These are phyloP conservation scores for Lithohypha guttulata DNA, from an alignment of 2,329 filamentous ascomycete species.

Conservation along the genomic window DNA sequence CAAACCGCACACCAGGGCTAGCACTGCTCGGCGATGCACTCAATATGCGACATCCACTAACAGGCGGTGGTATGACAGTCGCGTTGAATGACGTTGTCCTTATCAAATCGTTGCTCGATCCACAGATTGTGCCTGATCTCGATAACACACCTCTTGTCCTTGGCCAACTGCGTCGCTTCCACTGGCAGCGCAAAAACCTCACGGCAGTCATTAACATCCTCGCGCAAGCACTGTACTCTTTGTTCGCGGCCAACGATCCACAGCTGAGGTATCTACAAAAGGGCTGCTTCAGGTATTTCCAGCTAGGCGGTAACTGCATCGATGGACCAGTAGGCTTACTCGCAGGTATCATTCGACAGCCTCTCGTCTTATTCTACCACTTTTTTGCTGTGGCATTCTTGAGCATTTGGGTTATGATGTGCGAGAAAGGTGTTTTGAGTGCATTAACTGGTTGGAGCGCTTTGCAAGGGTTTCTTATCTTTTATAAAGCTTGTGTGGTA, in stretches of 20 bases:
- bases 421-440: conserved; percentile 37
- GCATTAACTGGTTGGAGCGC: conserved; percentile 52
- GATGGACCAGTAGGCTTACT: conserved; percentile 73
- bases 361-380: conserved; percentile 71
- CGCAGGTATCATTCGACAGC: conserved; percentile 67
- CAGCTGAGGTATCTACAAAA: conserved; percentile 68
- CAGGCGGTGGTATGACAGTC: conserved; percentile 95
- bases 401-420: conserved; percentile 61
- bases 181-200: conserved; percentile 75
- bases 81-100: conserved; percentile 85
- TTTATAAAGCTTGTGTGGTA: conserved; percentile 70
- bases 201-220: conserved; percentile 92
- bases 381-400: conserved; percentile 92
- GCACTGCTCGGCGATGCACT: conserved; percentile 85
- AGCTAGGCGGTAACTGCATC: conserved; percentile 58
- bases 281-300: conserved; percentile 91
- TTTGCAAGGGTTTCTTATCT: conserved; percentile 55
- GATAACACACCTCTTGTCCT: conserved; percentile 56
- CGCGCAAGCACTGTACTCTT: conserved; percentile 81
- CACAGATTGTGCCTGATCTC: conserved; percentile 56
- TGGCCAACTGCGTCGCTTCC: conserved; percentile 61
- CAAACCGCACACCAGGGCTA: conserved; percentile 59
- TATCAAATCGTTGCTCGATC: conserved; percentile 62
- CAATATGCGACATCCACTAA: conserved; percentile 99
- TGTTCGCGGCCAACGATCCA: conserved; percentile 72